Evolutionary conservation across 208 protist species (phyloP).

Genomic region (Acanthamoeba sp.): DNA sequence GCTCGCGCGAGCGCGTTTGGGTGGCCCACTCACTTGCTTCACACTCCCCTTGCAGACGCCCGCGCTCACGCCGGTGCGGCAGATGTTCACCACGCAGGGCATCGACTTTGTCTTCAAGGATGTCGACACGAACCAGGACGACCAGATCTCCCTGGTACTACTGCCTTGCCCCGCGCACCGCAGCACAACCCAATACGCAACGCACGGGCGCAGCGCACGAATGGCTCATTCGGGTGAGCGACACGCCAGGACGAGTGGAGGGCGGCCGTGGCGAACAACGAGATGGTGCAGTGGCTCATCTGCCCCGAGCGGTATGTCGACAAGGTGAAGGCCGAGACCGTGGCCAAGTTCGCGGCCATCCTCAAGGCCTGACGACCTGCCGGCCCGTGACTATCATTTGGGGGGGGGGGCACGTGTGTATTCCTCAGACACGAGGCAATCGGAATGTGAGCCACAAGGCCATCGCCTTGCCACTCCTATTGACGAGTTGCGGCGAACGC

Average conservation of each 20-base stretch:
- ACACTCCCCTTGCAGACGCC: neutral
- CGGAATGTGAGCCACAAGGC: no score
- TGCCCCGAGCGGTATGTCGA: slow-evolving; percentile 28
- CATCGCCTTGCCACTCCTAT: neutral
- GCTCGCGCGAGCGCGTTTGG: no score
- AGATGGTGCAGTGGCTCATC: slow-evolving; percentile 55
- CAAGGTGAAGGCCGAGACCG: slow-evolving; percentile 29
- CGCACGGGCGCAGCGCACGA: neutral
- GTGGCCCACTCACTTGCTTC: neutral
- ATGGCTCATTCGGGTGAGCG: no score
- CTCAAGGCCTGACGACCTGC: slow-evolving; percentile 22
- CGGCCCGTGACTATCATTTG: no score
- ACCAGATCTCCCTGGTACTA: slow-evolving; percentile 20
- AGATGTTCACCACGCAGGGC: slow-evolving; percentile 31
- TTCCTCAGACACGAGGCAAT: no score
- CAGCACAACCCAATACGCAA: no score
- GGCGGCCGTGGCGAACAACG: neutral
- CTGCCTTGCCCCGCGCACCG: neutral
- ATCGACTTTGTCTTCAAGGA: slow-evolving; percentile 33
- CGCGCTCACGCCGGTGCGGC: neutral
- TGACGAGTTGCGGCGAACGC: neutral
- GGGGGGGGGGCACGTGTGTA: no score
- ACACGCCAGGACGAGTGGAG: neutral
- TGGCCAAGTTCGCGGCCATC: slow-evolving; percentile 2
- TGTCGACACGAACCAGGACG: neutral